A percentile compares a stretch with the other conserved stretches of the same genome.
phyloP scores from a whole-genome alignment of 192 early-diverging fungal genomes.

The Gonapodya sp. region DNA sequence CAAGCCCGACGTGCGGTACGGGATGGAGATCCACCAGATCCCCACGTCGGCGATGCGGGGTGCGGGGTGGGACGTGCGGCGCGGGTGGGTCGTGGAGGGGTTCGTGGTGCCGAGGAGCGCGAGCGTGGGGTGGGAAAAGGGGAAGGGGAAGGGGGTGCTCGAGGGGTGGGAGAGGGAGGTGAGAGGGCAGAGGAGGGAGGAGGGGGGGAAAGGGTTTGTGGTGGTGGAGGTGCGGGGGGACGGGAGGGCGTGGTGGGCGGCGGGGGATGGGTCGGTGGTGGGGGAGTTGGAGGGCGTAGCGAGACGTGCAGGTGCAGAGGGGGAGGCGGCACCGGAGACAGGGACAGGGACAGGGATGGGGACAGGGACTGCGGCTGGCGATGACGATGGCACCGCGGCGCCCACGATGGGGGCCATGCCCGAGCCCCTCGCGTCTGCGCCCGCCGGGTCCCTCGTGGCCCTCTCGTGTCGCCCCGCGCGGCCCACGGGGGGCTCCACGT shows the following conservation, averaged over 20 bases:
- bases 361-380: too few relatives aligned
- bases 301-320: too few relatives aligned
- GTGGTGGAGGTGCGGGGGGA: background rate
- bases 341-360: too few relatives aligned
- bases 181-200: background rate
- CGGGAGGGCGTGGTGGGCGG: background rate
- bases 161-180: background rate
- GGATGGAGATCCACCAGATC: slow-evolving; percentile 44
- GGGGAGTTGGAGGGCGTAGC: background rate
- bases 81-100: slow-evolving; percentile 31
- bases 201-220: background rate
- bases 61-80: slow-evolving; percentile 1
- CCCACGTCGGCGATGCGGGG: background rate
- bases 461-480: slow-evolving; percentile 26
- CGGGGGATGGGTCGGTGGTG: background rate
- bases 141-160: slow-evolving; percentile 11
- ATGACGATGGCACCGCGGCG: background rate
- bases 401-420: slow-evolving; percentile 18
- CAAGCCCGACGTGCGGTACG: slow-evolving; percentile 81
- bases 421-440: slow-evolving; percentile 22
- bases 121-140: slow-evolving; percentile 7
- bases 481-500: slow-evolving; percentile 38
- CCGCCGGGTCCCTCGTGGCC: slow-evolving; percentile 26
- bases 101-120: slow-evolving; percentile 37
- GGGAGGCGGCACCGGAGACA: too few relatives aligned